Percentiles rank a stretch among this genome's conserved stretches.
Evolutionary conservation across 352 stramenopile genomes (phyloP).

Genomic region (Peronospora belbahrii): DNA sequence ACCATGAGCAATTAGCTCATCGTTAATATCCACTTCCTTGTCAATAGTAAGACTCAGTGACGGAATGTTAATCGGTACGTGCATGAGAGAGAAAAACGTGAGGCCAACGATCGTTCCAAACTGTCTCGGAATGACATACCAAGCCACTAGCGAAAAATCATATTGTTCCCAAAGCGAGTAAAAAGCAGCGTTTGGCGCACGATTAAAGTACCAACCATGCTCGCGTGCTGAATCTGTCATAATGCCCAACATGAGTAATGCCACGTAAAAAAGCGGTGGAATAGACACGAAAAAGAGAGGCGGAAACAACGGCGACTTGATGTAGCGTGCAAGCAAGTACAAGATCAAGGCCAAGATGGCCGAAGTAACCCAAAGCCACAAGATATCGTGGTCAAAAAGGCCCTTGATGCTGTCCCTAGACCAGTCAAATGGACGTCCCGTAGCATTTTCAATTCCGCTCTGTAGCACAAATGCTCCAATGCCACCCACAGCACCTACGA

Average conservation of each 20-base stretch:
- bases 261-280: conserved; percentile 66
- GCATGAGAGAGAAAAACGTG: conserved; percentile 90
- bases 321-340: conserved; percentile 44
- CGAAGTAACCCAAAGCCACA: conserved; percentile 67
- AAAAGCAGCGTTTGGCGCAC: conserved; percentile 56
- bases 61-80: conserved; percentile 94
- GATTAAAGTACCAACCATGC: conserved; percentile 72
- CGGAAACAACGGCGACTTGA: conserved; percentile 59
- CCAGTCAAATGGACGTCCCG: conserved; percentile 56
- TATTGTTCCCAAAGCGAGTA: conserved; percentile 75
- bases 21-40: conserved; percentile 89
- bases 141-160: conserved; percentile 52
- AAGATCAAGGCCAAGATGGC: conserved; percentile 45
- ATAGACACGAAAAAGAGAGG: conserved; percentile 80
- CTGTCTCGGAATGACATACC: conserved; percentile 68
- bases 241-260: conserved; percentile 42
- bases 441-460: conserved; percentile 83
- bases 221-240: conserved; percentile 46
- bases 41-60: conserved; percentile 77
- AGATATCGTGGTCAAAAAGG: conserved; percentile 39
- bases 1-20: conserved; percentile 88
- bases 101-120: conserved; percentile 78
- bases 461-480: conserved; percentile 86
- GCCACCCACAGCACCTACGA: conserved; percentile 92
- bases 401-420: conserved; percentile 37